A percentile compares a stretch with the other conserved stretches of the same genome.
Evolutionary conservation across 208 protist species (phyloP).

Genomic region (Trypanosoma vivax): DNA sequence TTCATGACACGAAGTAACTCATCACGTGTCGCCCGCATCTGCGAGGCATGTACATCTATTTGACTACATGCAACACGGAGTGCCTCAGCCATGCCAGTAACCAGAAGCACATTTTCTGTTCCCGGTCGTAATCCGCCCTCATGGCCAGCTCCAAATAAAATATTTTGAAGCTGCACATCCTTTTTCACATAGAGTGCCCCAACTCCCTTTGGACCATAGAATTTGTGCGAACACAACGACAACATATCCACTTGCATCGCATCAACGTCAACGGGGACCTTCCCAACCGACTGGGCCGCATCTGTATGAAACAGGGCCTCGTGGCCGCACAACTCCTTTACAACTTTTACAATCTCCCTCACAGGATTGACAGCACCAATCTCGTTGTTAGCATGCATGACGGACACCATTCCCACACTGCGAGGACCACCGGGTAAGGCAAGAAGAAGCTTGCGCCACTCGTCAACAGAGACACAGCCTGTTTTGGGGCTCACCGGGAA

Average conservation of each 20-base stretch:
- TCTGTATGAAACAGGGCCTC: slow-evolving; percentile 90
- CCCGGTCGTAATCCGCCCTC: slow-evolving; percentile 74
- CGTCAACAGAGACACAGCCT: slow-evolving; percentile 26
- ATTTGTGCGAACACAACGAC: slow-evolving; percentile 97
- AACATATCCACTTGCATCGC: slow-evolving; percentile 90
- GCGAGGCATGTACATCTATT: slow-evolving; percentile 23
- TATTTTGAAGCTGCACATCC: slow-evolving; percentile 47
- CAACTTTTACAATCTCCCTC: slow-evolving; percentile 52
- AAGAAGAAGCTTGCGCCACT: slow-evolving; percentile 26
- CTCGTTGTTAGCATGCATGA: slow-evolving; percentile 97
- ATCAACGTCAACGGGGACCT: slow-evolving; percentile 94
- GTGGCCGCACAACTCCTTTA: slow-evolving; percentile 53
- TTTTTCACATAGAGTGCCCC: slow-evolving; percentile 70
- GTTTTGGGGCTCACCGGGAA: slow-evolving; percentile 36
- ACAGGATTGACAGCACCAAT: slow-evolving; percentile 91
- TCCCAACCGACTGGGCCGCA: slow-evolving; percentile 95
- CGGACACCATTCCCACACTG: slow-evolving; percentile 71
- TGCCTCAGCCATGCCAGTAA: slow-evolving; percentile 67
- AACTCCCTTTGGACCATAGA: slow-evolving; percentile 95
- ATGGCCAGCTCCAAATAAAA: slow-evolving; percentile 77
- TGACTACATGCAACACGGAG: slow-evolving; percentile 38
- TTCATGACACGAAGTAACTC: slow-evolving; percentile 50
- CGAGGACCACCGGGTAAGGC: slow-evolving; percentile 33
- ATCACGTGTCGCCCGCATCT: slow-evolving; percentile 56
- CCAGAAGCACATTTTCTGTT: slow-evolving; percentile 82